phyloP scores from a whole-genome alignment of 352 stramenopile species.

The Peronospora belbahrii region DNA sequence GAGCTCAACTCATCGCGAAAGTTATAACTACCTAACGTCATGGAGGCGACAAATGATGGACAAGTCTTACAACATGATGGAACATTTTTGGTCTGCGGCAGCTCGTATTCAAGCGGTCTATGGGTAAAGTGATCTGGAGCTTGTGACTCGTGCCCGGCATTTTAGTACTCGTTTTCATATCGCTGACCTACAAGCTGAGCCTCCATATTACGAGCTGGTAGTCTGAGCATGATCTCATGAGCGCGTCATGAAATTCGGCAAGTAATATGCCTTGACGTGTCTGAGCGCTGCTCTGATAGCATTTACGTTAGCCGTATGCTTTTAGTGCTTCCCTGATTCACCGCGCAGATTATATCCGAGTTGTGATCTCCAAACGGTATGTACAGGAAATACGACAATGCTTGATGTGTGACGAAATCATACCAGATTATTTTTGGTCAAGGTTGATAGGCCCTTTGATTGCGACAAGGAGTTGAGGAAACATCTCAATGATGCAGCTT shows the following conservation, averaged over 20 bases:
- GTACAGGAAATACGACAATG: no score
- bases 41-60: conserved; percentile 11
- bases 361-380: no score
- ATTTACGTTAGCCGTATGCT: conserved; percentile 73
- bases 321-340: no score
- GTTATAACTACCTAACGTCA: conserved; percentile 57
- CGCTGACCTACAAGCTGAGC: conserved; percentile 57
- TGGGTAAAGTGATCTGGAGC: conserved; percentile 66
- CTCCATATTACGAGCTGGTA: conserved; percentile 58
- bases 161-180: conserved; percentile 40
- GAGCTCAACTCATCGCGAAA: no score
- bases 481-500: no score
- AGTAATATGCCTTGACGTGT: conserved; percentile 62
- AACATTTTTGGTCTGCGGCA: no score
- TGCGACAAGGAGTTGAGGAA: no score
- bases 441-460: no score
- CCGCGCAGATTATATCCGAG: no score
- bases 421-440: no score
- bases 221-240: conserved; percentile 53
- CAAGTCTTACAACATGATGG: no score
- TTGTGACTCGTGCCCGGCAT: conserved; percentile 48
- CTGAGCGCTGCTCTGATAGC: conserved; percentile 75
- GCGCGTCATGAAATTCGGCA: conserved; percentile 63
- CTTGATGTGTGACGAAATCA: no score
- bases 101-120: conserved; percentile 40